Evolutionary conservation across 164 flowering plant species (phyloP).

Genomic region (Amborella trichopoda): DNA sequence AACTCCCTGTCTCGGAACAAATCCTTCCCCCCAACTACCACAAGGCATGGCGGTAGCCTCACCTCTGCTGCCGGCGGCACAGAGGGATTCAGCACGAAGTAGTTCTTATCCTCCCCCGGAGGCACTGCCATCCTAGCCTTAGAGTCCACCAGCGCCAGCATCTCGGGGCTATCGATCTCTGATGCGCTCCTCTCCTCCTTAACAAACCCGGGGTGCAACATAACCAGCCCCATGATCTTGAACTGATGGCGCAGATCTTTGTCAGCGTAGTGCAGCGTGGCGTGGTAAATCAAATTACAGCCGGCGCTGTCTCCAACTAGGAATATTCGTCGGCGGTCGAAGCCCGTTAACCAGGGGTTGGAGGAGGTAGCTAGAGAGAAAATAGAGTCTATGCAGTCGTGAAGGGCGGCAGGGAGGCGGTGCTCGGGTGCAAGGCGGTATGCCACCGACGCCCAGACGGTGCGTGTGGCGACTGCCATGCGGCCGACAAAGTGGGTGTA

Average conservation of each 20-base stretch:
- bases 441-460: constrained; percentile 27
- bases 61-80: constrained; percentile 24
- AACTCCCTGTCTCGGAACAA: not conserved
- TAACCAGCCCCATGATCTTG: constrained; percentile 34
- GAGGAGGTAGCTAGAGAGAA: constrained; percentile 14
- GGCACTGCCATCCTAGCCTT: constrained; percentile 40
- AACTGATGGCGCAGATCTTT: constrained; percentile 24
- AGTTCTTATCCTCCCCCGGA: constrained; percentile 20
- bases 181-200: constrained; percentile 41
- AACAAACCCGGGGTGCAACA: constrained; percentile 41
- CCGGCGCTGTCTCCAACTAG: constrained; percentile 65
- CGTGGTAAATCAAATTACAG: constrained; percentile 44
- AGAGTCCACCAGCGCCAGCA: constrained; percentile 22
- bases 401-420: constrained; percentile 49
- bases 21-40: not conserved
- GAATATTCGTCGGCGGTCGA: constrained; percentile 33
- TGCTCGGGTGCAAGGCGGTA: constrained; percentile 46
- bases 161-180: constrained; percentile 21
- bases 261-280: constrained; percentile 18
- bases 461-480: constrained; percentile 12
- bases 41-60: not conserved
- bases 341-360: constrained; percentile 35
- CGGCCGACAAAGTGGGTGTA: constrained; percentile 18
- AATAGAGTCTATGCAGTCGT: constrained; percentile 37
- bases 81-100: constrained; percentile 48